Conservation (phyloP, 208 protist species). For the Leishmania mexicana region DNA sequence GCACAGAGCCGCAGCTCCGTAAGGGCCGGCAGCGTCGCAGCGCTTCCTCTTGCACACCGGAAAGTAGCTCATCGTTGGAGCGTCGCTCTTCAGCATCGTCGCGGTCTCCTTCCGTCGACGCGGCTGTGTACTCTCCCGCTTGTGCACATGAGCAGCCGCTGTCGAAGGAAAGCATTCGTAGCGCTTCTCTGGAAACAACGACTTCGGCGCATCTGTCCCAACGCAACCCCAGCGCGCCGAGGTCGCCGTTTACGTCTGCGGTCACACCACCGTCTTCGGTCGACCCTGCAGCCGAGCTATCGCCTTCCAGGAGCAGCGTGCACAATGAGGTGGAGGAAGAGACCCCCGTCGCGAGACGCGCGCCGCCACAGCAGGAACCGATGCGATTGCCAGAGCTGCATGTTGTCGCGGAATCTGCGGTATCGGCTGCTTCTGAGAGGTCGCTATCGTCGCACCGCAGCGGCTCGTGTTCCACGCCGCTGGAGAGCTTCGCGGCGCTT, state of each 20-base stretch:
- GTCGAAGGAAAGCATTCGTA: neutral
- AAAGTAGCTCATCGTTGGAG: neutral
- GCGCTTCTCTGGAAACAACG: neutral
- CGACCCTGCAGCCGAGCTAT: neutral
- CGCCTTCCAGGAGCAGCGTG: neutral
- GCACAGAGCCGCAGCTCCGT: neutral
- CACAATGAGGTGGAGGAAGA: neutral
- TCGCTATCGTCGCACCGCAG: no score
- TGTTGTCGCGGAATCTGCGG: neutral
- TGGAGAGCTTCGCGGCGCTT: slow-evolving; percentile 12
- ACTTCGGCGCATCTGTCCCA: neutral
- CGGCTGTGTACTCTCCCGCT: neutral
- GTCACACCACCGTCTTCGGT: neutral
- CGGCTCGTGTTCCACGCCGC: neutral
- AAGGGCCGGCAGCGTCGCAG: neutral
- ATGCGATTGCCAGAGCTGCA: neutral
- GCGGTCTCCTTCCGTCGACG: neutral
- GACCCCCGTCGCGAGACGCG: neutral
- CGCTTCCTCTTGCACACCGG: neutral
- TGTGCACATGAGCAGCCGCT: neutral
- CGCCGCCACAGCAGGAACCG: neutral
- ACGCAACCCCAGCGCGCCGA: neutral
- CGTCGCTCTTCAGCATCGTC: neutral
- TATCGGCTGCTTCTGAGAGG: neutral
- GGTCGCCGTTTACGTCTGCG: slow-evolving; percentile 1